Base-by-base conservation (phyloP, 1,284 basidiomycete species). In the Cryptococcus sp. region DNA sequence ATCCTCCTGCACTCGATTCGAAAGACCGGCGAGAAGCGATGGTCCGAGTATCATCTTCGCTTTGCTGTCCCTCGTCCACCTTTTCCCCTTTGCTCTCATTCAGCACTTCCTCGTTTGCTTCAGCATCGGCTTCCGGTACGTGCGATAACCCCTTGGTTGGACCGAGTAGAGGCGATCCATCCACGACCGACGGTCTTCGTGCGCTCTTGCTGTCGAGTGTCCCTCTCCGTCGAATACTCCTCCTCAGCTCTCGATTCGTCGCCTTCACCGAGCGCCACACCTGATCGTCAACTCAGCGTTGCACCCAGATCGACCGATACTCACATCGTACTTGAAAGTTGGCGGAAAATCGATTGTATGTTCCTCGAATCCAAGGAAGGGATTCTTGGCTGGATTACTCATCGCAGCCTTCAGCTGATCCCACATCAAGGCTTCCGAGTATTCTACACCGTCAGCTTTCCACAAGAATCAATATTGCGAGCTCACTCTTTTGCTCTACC, bases 371-470 rank as follows among this genome's bases (percentile, higher is more conserved):
- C 78, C 78, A 4, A 62, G 62, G 19, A 72, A 61, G 1, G 69
- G 69, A 34, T 68, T 72, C 2, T 49, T 50, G 14, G 49, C 45
- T 11, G 59, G 54, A 22, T 68, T 63, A 5, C 59, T 60, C 71
- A 80, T 75, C 14, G 74, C 72, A 26, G 65, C 68, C 7, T 68
- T 60, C 11, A 80, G 68, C 55, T 80, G 78, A 57, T 80, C 79
- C 61, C 79, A 80, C 43, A 71, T 73, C 12, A 80, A 62, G 0
- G 77, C 77, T 44, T 73, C 68, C 11, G 57, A 50, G 50, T 72
- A 75, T 39, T 76, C 68, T 63, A 38, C 9, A 19, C 9, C 37
- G 16, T 53, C 32, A 57, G 44, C 43, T 19, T n/a, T 22, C 14
- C 22, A 14, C 26, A 9, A 11, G 2, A 18, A 7, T 16, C 19